These are phyloP conservation scores for Peltaster fructicola DNA, from an alignment of 2,329 filamentous ascomycete genomes.

Conservation along the genomic window DNA sequence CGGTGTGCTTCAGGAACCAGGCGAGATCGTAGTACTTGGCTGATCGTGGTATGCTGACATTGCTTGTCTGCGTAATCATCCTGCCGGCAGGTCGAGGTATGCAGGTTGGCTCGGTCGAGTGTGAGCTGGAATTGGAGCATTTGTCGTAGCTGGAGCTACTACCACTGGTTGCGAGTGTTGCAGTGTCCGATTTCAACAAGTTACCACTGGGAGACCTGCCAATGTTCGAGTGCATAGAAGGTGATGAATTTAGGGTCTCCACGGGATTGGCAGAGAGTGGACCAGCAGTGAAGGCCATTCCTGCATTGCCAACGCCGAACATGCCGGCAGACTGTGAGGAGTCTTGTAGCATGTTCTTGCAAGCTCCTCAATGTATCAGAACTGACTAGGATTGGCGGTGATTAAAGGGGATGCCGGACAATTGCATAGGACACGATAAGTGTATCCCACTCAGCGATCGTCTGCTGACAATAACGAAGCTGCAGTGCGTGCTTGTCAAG, in stretches of 20 bases:
- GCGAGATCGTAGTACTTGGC: conserved; percentile 20
- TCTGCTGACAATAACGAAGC: no score
- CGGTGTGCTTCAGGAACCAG: conserved; percentile 22
- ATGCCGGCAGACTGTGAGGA: conserved; percentile 15
- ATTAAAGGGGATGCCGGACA: conserved; percentile 16
- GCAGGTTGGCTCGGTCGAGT: no score
- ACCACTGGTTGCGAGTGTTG: no score
- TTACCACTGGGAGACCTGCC: no score
- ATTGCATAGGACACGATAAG: conserved; percentile 18
- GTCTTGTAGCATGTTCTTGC: no score
- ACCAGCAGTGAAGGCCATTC: conserved; percentile 8
- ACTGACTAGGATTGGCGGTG: conserved; percentile 16
- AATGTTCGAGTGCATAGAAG: no score
- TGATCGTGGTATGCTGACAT: conserved; percentile 12
- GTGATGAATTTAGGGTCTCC: no score
- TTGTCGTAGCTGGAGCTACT: conserved; percentile 1
- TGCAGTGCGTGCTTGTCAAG: no score
- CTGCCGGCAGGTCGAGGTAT: conserved; percentile 10
- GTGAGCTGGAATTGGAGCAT: no score
- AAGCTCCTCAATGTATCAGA: no score
- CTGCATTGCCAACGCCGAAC: conserved; percentile 8
- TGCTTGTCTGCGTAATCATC: conserved; percentile 17
- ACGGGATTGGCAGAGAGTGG: conserved; percentile 10
- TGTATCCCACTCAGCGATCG: no score
- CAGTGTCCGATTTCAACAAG: no score